These are phyloP conservation scores for Pseudocercospora vitis DNA, from an alignment of 2,329 filamentous ascomycete species.

Conservation along the genomic window DNA sequence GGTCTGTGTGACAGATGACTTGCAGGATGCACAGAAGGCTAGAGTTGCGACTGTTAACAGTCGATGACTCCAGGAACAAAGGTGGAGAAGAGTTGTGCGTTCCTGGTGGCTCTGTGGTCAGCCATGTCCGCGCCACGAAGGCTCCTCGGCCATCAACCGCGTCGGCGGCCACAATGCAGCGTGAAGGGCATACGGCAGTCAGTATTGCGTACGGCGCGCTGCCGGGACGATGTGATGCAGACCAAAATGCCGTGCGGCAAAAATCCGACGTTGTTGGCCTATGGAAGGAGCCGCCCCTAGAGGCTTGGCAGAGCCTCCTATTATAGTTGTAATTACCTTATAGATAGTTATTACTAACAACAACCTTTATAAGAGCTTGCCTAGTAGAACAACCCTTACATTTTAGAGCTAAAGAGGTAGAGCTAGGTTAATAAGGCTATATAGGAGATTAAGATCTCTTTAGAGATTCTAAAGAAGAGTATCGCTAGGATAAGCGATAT, in stretches of 20 bases:
- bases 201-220: too few relatives aligned
- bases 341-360: neutral
- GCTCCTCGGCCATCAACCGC: too few relatives aligned
- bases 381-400: neutral
- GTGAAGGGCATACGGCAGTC: too few relatives aligned
- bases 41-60: neutral
- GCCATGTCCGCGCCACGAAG: too few relatives aligned
- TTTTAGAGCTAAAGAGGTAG: neutral
- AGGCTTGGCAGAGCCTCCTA: neutral
- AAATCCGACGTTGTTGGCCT: too few relatives aligned
- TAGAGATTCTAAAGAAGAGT: neutral
- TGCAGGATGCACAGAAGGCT: conserved; percentile 21
- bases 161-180: too few relatives aligned
- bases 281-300: neutral
- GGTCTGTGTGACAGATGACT: conserved; percentile 28
- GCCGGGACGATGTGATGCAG: too few relatives aligned
- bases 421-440: neutral
- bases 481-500: too few relatives aligned
- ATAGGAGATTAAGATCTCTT: neutral
- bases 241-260: too few relatives aligned
- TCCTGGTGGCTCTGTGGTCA: neutral
- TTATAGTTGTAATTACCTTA: neutral
- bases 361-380: neutral
- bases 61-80: neutral
- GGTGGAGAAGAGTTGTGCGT: neutral